Conservation (phyloP, 495 filamentous ascomycete species). For the Penicillium nucicola region DNA sequence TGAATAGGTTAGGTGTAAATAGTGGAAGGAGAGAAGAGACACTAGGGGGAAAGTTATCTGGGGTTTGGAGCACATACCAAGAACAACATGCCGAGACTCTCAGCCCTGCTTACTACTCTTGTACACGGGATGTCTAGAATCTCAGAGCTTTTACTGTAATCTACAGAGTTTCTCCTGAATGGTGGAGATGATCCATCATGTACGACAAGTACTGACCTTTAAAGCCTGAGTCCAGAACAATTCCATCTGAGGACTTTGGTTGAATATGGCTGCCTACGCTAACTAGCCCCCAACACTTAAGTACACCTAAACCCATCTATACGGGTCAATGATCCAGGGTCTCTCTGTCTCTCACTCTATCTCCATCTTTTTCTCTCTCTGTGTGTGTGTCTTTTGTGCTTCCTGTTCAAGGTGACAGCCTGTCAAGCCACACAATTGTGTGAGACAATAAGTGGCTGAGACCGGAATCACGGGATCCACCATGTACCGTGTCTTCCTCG, state of each 20-base stretch:
- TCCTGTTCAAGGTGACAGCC: no score
- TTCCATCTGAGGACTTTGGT: not conserved
- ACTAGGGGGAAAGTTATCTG: slow-evolving; percentile 5
- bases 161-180: slow-evolving; percentile 1
- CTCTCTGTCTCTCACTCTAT: no score
- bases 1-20: slow-evolving; percentile 2
- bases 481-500: no score
- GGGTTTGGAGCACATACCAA: slow-evolving; percentile 7
- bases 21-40: not conserved
- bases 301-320: no score
- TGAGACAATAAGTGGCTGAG: no score
- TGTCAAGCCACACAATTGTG: no score
- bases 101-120: slow-evolving; percentile 3
- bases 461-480: no score
- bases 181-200: slow-evolving; percentile 3
- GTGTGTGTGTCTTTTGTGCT: no score
- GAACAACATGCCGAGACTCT: not conserved
- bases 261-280: not conserved
- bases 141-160: no score
- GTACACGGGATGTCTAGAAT: not conserved
- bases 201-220: slow-evolving; percentile 5
- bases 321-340: no score
- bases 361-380: no score
- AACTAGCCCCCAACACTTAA: no score
- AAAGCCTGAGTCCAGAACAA: not conserved